Conservation (phyloP, 1,284 basidiomycete species). For the Austropuccinia psidii region DNA sequence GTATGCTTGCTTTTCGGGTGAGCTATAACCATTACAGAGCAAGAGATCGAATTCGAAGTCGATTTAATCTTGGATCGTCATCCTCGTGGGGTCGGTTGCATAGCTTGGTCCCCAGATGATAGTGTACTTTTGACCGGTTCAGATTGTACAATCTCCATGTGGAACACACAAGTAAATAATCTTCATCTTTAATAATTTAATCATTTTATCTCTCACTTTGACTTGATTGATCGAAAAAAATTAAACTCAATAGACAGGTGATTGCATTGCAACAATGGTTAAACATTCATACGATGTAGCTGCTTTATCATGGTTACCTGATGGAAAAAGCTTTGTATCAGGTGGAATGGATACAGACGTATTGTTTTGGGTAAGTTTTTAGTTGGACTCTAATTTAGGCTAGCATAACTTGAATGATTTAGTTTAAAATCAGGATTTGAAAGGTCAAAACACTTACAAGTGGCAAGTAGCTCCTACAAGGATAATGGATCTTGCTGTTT, state of each 20-base stretch:
- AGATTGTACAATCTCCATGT: constrained; percentile 71
- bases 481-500: constrained; percentile 75
- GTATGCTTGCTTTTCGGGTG: neutral
- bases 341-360: constrained; percentile 81
- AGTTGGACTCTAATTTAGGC: neutral
- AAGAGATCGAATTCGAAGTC: constrained; percentile 49
- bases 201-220: neutral
- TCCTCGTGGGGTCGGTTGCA: constrained; percentile 63
- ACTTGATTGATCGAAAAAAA: constrained; percentile 12
- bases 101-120: constrained; percentile 87
- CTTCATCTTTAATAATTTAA: neutral
- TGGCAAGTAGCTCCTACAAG: constrained; percentile 73
- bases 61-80: constrained; percentile 65
- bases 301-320: constrained; percentile 76
- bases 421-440: constrained; percentile 55
- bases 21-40: neutral
- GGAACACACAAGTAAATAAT: constrained; percentile 66
- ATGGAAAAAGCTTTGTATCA: constrained; percentile 81
- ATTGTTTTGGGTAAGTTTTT: constrained; percentile 67
- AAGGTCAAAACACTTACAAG: constrained; percentile 62
- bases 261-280: constrained; percentile 59
- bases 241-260: constrained; percentile 57
- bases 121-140: constrained; percentile 68
- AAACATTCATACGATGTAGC: constrained; percentile 77
- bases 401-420: neutral